Evolutionary conservation across 1,284 basidiomycete species (phyloP), one percentile per base, ranked within the genome.

Genomic region (Boletus semigastroideus): DNA sequence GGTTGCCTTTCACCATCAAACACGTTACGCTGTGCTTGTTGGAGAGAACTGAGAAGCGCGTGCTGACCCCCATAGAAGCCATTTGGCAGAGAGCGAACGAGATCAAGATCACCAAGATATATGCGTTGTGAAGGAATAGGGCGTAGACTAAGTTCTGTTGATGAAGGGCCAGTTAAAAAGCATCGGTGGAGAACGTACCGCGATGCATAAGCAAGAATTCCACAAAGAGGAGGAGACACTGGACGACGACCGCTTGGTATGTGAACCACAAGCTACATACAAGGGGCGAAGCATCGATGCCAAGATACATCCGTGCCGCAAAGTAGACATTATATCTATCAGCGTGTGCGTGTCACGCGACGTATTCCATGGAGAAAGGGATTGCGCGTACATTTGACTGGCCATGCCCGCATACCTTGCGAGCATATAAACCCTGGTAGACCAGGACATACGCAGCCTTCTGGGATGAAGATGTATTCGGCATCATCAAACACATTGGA

Each of bases 1-100:
- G 49, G 16, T 48, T 42, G 28, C 42, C 34, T 8, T 13, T 53
- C 28, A 37, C 13, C 10, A 59, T 28, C 25, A 52, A 25, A n/a
- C 57, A 59, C 1, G 50, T 59, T 13, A 13, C 20, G 16, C 50
- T 39, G 46, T 59, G 46, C 5, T 16, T 3, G 31, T 12, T 16
- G 7, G 31, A 43, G 22, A 50, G 50, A 11, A 52, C 5, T 11
- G 40, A n/a, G 17, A 56, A 14, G 16, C 14, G 30, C 11, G 57
- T 53, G 12, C 57, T 59, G 20, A 59, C 30, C 5, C 6, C n/a
- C 57, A 59, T 48, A 3, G 57, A 59, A 10, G 38, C 42, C 10
- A 51, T 5, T 19, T 59, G 57, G 31, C 47, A 41, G 4, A 16
- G 33, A 7, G 17, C 45, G 11, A 56, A 19, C 14, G 39, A 0